A percentile compares a stretch with the other conserved stretches of the same genome.
These are phyloP conservation scores for Phaffomyces antillensis DNA, from an alignment of 805 yeast genomes.

Conservation along the genomic window DNA sequence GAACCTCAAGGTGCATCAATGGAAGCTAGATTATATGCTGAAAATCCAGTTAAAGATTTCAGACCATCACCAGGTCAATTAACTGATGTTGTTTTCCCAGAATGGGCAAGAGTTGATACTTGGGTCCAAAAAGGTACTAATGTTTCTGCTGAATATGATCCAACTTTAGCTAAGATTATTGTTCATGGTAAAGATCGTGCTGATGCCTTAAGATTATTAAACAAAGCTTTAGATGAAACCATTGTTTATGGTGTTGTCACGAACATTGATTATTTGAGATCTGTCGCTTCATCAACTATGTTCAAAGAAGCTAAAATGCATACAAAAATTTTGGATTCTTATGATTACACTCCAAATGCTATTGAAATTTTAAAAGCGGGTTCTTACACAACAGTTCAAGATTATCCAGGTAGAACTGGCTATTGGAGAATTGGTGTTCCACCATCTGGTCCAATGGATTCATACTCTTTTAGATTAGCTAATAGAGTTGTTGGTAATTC, in stretches of 20 bases:
- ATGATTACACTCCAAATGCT: constrained; percentile 72
- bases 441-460: constrained; percentile 98
- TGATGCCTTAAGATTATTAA: constrained; percentile 73
- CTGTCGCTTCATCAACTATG: constrained; percentile 78
- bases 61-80: constrained; percentile 95
- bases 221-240: constrained; percentile 79
- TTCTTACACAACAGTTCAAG: constrained; percentile 94
- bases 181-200: constrained; percentile 87
- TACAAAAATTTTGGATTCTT: constrained; percentile 82
- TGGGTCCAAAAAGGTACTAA: constrained; percentile 90
- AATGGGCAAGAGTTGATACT: constrained; percentile 88
- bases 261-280: constrained; percentile 81
- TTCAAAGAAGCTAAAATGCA: constrained; percentile 78
- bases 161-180: constrained; percentile 91
- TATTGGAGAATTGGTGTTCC: constrained; percentile 77
- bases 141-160: constrained; percentile 90
- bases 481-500: constrained; percentile 88
- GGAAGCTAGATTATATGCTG: constrained; percentile 96
- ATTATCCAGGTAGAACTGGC: constrained; percentile 86
- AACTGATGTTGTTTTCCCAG: constrained; percentile 78
- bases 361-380: constrained; percentile 86
- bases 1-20: constrained; percentile 79
- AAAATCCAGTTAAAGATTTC: constrained; percentile 91
- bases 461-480: constrained; percentile 81
- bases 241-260: constrained; percentile 83